Evolutionary conservation across 2,329 filamentous ascomycete species (phyloP), one percentile per base, ranked within the genome.

Genomic region (Coniella vitis): DNA sequence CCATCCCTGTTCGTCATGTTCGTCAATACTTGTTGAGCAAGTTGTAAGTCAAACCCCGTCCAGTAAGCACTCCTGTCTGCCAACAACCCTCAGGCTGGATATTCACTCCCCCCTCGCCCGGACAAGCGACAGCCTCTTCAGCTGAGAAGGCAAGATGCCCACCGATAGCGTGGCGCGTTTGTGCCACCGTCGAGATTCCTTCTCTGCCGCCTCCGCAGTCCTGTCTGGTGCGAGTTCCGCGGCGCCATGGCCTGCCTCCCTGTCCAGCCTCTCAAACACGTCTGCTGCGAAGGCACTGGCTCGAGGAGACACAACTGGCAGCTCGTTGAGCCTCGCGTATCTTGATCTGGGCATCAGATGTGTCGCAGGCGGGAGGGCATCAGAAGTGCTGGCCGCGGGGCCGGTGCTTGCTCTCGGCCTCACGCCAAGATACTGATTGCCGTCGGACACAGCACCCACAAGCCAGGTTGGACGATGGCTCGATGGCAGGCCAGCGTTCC

Each of bases 241-340:
- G n/a, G n/a, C n/a, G n/a, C n/a, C n/a, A n/a, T n/a, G n/a, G n/a
- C n/a, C 21, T 13, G 4, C 34, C 13, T 48, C 45, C 14, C 17
- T 31, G 3, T 20, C 31, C 1, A 21, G 13, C 14, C 34, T 21
- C 39, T 31, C 39, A 7, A 47, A 20, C 7, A 35, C 31, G n/a
- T 50, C 43, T 3, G 47, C 34, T 1, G 43, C 16, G 16, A 47
- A 40, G 12, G 38, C 19, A 7, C 47, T 13, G 4, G 47, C 38
- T 13, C 36, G 38, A 5, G 47, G 47, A 12, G 38, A 50, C 5
- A 39, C 43, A 1, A n/a, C 47, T 1, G 51, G 51, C 7, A 53
- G 17, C 32, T 53, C 43, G 8, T 53, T 53, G 2, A 53, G 35
- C 39, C 47, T 31, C 7, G 51, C 44, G 16, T 46, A 53, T 4